Base-by-base conservation (phyloP, 345 rosid genomes). In the Moricandia moricandioides region DNA sequence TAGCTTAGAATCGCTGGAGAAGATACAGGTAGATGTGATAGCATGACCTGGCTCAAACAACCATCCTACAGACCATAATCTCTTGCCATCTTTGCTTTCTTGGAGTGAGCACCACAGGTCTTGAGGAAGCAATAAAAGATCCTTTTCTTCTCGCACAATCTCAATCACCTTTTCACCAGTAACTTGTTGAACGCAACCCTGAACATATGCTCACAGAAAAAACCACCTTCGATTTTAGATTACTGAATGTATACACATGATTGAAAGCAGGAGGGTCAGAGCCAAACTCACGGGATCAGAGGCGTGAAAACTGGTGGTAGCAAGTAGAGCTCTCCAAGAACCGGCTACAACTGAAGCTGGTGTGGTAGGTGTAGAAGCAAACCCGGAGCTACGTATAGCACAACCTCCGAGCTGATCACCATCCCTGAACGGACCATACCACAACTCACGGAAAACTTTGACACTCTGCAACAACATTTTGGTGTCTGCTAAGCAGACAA, bases 391-490 rank as follows among this genome's bases (percentile, higher is more conserved):
- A 16, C 91, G 84, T 30, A 87, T 86, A 7, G 97, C 88, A 73
- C 97, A 91, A 75, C 97, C 97, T 37, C 97, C 99, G 2, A 90
- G 80, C 74, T 90, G 92, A 33, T 91, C 96, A 12, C 97, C 97
- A 52, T 92, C 82, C 80, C 93, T 87, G 79, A 86, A 95, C 7
- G 96, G 93, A 55, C 99, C 97, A 55, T 90, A 81, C 96, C 97
- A 95, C 55, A 79, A 92, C 86, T 95, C 96, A 6, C 88, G 49
- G 58, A 88, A 95, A 30, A 91, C 92, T 64, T 74, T 80, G 64
- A 92, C 76, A 66, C 80, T 80, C 60, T 82, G 77, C 62, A 95
- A 17, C 58, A 45, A 30, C 73, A 84, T 80, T 65, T 40, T 77
- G 51, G 74, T 12, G 31, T 84, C 83, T 13, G 63, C 84, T 43